phyloP scores from a whole-genome alignment of 257 asterid species.

The Osmanthus fragrans region DNA sequence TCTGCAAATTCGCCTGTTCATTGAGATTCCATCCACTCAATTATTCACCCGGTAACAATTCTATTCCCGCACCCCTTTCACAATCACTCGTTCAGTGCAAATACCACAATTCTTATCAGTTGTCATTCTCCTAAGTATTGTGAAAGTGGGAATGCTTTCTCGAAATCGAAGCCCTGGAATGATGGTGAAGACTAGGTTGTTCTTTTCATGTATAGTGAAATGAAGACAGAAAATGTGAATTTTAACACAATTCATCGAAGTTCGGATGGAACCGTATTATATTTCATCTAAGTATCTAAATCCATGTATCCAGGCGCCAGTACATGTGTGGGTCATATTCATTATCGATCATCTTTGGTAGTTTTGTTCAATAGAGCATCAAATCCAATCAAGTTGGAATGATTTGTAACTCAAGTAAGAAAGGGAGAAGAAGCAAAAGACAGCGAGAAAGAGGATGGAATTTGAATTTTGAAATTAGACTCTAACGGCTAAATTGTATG shows the following conservation, averaged over 20 bases:
- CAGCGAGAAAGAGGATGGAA: neutral
- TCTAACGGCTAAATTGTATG: neutral
- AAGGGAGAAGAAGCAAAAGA: neutral
- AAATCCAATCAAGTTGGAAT: neutral
- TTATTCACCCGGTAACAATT: constrained; percentile 56
- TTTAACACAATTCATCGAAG: neutral
- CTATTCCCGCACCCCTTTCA: neutral
- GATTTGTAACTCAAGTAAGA: neutral
- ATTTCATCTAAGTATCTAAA: neutral
- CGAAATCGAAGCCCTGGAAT: neutral
- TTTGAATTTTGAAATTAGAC: neutral
- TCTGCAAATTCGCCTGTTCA: constrained; percentile 42
- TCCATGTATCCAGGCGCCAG: neutral
- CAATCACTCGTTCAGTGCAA: neutral
- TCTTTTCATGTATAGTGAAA: neutral
- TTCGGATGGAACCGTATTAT: neutral
- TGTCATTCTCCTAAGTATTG: neutral
- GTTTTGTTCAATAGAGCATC: neutral
- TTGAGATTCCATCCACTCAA: constrained; percentile 56
- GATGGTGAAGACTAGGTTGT: neutral
- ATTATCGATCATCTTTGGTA: neutral
- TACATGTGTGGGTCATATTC: neutral
- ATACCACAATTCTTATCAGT: neutral
- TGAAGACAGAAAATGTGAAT: neutral
- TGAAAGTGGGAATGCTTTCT: neutral